Base-by-base conservation (phyloP, 805 yeast genomes). In the Isabelozyma pseudorhagii region DNA sequence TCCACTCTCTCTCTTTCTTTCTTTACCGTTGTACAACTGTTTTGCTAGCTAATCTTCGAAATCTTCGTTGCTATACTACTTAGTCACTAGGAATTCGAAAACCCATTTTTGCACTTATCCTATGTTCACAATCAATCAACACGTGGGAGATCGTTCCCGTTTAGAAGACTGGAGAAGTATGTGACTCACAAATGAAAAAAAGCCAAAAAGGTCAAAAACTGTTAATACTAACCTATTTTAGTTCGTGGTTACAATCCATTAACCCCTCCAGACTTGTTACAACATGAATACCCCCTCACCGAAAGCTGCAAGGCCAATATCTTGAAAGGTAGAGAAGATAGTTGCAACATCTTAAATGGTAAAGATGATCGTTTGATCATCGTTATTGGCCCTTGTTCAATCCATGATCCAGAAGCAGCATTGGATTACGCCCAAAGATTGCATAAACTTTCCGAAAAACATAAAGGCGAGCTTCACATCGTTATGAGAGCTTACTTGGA, bases 401-500 rank as follows among this genome's bases (percentile, higher is more conserved):
- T 94, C 55, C 98, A 94, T 67, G 99, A 94, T 67, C 90, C 97
- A 34, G 79, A 72, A 43, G 96, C 97, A 34, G 99, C 98, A 6
- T 66, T 88, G 54, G 98, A 92, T 56, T 94, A 93, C 75, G 89
- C 93, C 60, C 74, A 77, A 36, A 75, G 83, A 60, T 79, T 93
- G 50, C 70, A 80, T 42, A 75, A 74, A 48, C 65, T 85, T 38
- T 72, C 87, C 41, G 82, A 82, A 49, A 78, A 83, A 63, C 75
- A 87, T 54, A 77, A 85, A 55, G 83, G 81, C 44, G 97, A 93
- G 58, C 78, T 94, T 52, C 81, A 84, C 50, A 85, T 94, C 51
- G 85, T 94, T 54, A 94, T 94, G 99, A 85, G 99, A 74, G 98
- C 98, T 3, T 94, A 94, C 76, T 79, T 94, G 63, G 99, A 93